Base-by-base conservation (phyloP, 306 rosid species). In the Pyrus betulifolia region DNA sequence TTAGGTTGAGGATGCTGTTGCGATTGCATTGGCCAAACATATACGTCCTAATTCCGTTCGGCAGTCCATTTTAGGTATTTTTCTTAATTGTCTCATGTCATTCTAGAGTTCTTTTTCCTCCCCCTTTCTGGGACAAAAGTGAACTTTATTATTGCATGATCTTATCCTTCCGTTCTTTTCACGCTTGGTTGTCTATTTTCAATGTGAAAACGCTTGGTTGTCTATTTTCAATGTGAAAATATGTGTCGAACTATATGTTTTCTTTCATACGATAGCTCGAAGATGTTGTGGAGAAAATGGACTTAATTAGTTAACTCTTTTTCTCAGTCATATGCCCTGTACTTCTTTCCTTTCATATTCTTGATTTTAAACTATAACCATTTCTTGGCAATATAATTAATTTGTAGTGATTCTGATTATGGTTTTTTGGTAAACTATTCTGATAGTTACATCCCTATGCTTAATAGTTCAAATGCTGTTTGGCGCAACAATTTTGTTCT, bases 1-100 rank as follows among this genome's bases (percentile, higher is more conserved):
- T 69, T 51, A 92, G 99, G 96, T 96, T 81, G 99, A 96, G 89
- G 97, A 96, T 86, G 98, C 98, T 67, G 88, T 91, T 68, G 90
- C 79, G 52, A 93, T 96, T 78, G 96, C 98, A 49, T 81, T 92
- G 80, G 88, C 98, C 74, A 93, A 86, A 62, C 89, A 83, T 49
- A 86, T 93, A 75, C 90, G 93, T 49, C 85, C 92, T 35, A 88
- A 87, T 86, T 86, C 79, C 67, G 82, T 87, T 84, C 87, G 88
- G 40, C 97, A 89, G 80, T 78, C 91, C 14, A 31, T 55, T 71
- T 82, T 82, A 74, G 97, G 96, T 92, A 83, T 67, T 19, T 67
- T 72, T 62, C 62, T 57, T 82, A 31, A 17, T 30, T 65, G 28
- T 63, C 45, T 70, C 35, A 11, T 31, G 66, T 76, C 68, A 28